Percentiles rank a stretch among this genome's conserved stretches.
Evolutionary conservation across 2,329 filamentous ascomycete species (phyloP).

Genomic region (Aspergillus tamarii): DNA sequence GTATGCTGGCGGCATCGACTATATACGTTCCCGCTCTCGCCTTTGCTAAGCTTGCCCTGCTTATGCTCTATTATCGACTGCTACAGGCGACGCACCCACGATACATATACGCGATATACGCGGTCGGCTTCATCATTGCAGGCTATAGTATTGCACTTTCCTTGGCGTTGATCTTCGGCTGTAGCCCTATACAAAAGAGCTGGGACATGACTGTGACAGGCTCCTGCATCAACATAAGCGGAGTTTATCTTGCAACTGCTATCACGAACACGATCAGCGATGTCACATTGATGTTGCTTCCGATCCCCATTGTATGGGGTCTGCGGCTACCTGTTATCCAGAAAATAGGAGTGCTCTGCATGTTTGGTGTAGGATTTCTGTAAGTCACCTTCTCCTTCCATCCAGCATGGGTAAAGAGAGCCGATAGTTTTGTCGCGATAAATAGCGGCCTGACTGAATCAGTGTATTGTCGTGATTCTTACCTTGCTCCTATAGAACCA

Average conservation of each 20-base stretch:
- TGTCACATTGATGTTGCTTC: conserved; percentile 25
- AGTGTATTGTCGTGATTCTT: neutral
- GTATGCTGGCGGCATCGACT: conserved; percentile 17
- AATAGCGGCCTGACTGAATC: neutral
- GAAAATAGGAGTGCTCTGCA: conserved; percentile 22
- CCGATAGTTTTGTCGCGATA: too few relatives aligned
- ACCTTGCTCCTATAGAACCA: conserved; percentile 18
- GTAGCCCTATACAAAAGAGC: conserved; percentile 23
- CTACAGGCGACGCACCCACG: conserved; percentile 6
- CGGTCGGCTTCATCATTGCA: conserved; percentile 1
- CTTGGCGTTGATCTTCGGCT: conserved; percentile 25
- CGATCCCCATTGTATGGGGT: conserved; percentile 18
- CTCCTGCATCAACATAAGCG: conserved; percentile 20
- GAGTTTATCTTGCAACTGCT: conserved; percentile 26
- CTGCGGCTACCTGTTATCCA: conserved; percentile 19
- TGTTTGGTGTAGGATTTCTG: conserved; percentile 25
- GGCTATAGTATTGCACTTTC: conserved; percentile 8
- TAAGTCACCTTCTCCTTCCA: conserved; percentile 2
- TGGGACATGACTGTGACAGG: conserved; percentile 22
- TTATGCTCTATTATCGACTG: conserved; percentile 26
- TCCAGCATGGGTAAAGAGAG: neutral
- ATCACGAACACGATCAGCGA: conserved; percentile 29
- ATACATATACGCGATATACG: conserved; percentile 14
- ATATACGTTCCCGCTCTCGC: conserved; percentile 25
- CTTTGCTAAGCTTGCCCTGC: conserved; percentile 24